Conservation (phyloP, 2,329 filamentous ascomycete genomes). For the Botrytis paeoniae region DNA sequence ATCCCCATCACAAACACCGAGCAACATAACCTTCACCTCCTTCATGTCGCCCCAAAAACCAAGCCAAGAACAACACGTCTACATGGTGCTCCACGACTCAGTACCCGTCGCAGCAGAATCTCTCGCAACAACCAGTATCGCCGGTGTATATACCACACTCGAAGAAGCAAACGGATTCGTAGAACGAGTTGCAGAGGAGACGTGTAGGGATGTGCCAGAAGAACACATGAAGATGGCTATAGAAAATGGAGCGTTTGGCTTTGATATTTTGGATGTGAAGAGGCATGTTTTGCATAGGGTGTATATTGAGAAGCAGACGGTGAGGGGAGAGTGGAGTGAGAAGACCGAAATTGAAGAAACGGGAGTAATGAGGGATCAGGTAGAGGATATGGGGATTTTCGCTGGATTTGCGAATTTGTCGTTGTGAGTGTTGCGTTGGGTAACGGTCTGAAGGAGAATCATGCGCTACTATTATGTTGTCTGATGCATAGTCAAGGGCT, state of each 20-base stretch:
- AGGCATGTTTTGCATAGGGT: neutral
- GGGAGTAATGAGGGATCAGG: neutral
- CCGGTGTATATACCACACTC: neutral
- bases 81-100: neutral
- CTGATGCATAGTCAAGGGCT: neutral
- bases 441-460: too few relatives aligned
- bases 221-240: neutral
- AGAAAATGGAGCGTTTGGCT: neutral
- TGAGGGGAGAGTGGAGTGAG: slow-evolving; percentile 4
- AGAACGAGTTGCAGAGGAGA: neutral
- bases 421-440: neutral
- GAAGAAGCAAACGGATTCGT: slow-evolving; percentile 10
- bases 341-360: neutral
- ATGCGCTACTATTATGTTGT: neutral
- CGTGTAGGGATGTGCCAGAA: neutral
- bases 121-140: neutral
- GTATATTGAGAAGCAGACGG: neutral
- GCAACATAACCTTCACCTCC: neutral
- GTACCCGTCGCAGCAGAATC: slow-evolving; percentile 2
- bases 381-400: neutral
- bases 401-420: slow-evolving; percentile 1
- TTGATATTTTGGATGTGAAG: slow-evolving; percentile 7
- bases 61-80: neutral
- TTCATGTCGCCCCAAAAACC: neutral
- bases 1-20: neutral